Conservation (phyloP, 1,284 basidiomycete species). For the Leccinum pseudoinsigne region DNA sequence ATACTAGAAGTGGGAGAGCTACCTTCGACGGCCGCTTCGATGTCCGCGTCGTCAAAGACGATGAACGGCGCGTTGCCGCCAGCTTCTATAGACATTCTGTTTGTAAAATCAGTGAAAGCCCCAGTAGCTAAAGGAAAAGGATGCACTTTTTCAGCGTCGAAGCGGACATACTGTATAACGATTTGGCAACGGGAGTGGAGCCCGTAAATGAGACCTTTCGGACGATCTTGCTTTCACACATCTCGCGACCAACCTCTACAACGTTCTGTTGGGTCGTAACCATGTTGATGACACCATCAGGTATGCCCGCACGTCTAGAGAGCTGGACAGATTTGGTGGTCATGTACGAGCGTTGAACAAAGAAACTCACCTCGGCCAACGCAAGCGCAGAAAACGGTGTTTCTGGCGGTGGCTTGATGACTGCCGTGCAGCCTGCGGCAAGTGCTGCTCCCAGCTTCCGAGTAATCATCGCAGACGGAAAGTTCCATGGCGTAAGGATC, state of each 20-base stretch:
- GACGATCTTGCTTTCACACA: slow-evolving; percentile 74
- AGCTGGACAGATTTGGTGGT: slow-evolving; percentile 46
- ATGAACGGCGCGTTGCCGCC: slow-evolving; percentile 94
- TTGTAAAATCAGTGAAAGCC: slow-evolving; percentile 6
- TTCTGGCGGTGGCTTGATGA: slow-evolving; percentile 96
- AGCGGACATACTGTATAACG: slow-evolving; percentile 82
- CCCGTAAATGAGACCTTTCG: slow-evolving; percentile 96
- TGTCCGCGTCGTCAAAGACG: slow-evolving; percentile 95
- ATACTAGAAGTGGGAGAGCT: neutral
- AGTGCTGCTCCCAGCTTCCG: slow-evolving; percentile 89
- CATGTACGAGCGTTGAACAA: neutral
- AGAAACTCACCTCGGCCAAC: slow-evolving; percentile 64
- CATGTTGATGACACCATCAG: slow-evolving; percentile 94
- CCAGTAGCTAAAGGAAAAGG: slow-evolving; percentile 1
- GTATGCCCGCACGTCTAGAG: slow-evolving; percentile 85
- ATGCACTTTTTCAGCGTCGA: slow-evolving; percentile 88
- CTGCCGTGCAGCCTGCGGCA: slow-evolving; percentile 93
- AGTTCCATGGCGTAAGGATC: slow-evolving; percentile 87
- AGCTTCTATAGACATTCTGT: slow-evolving; percentile 80
- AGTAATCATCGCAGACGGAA: slow-evolving; percentile 93
- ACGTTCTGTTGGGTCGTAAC: slow-evolving; percentile 87
- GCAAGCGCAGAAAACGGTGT: slow-evolving; percentile 95
- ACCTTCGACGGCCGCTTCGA: slow-evolving; percentile 92
- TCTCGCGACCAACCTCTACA: slow-evolving; percentile 77
- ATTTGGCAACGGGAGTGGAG: slow-evolving; percentile 89